A percentile compares a stretch with the other conserved stretches of the same genome.
phyloP scores from a whole-genome alignment of 345 rosid species.

The Eutrema japonicum region DNA sequence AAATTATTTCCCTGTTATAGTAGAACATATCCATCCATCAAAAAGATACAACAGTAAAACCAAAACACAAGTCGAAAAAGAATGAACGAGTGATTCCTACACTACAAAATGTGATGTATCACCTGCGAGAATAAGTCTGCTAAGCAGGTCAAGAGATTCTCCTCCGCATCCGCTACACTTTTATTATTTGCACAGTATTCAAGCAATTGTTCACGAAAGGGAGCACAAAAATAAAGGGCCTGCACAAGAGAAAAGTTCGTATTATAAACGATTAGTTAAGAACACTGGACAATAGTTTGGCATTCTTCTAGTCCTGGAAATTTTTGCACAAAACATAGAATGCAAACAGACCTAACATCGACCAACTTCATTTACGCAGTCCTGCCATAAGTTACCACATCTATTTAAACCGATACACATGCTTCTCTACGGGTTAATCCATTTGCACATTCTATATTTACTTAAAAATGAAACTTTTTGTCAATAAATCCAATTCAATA shows the following conservation, averaged over 20 bases:
- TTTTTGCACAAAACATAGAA: too few relatives aligned
- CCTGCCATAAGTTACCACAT: too few relatives aligned
- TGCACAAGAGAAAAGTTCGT: constrained; percentile 37
- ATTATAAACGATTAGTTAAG: neutral
- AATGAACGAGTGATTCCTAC: neutral
- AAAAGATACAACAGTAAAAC: neutral
- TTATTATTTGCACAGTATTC: constrained; percentile 84
- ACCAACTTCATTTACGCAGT: too few relatives aligned
- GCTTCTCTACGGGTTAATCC: neutral
- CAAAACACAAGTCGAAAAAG: neutral
- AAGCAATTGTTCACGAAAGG: constrained; percentile 97
- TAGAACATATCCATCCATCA: neutral
- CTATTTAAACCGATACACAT: neutral
- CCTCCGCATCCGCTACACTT: constrained; percentile 76
- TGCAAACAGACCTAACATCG: too few relatives aligned
- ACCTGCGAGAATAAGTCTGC: constrained; percentile 98
- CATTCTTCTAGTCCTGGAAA: neutral
- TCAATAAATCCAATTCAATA: neutral
- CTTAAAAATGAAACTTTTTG: neutral
- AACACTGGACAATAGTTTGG: neutral
- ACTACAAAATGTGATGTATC: neutral
- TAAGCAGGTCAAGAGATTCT: constrained; percentile 94
- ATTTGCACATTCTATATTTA: neutral
- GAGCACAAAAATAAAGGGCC: constrained; percentile 98
- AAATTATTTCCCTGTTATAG: neutral